phyloP scores from a whole-genome alignment of 306 rosid species.

The Boehmeria nivea region DNA sequence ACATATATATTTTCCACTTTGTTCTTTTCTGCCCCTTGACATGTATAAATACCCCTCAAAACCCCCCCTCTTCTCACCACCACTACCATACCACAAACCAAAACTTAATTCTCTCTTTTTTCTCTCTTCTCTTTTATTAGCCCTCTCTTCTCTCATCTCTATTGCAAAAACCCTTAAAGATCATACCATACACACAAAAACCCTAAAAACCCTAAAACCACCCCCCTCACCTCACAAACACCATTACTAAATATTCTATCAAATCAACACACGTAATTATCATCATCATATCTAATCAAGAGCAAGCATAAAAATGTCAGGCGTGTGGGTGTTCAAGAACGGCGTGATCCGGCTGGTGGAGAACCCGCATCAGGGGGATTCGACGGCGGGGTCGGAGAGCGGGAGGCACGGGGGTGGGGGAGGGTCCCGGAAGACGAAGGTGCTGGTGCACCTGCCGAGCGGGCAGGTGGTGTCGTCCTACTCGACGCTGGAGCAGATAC shows the following conservation, averaged over 20 bases:
- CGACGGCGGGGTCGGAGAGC: background rate
- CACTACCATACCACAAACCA: constrained; percentile 13
- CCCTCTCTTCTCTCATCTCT: background rate
- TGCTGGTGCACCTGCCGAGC: constrained; percentile 59
- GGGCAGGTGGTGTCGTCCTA: constrained; percentile 66
- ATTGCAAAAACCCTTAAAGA: too few species aligned
- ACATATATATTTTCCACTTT: constrained; percentile 44
- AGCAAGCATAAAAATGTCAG: constrained; percentile 40
- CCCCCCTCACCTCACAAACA: background rate
- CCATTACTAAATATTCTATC: background rate
- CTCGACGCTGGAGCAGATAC: constrained; percentile 49
- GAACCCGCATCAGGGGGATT: constrained; percentile 63
- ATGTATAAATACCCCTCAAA: constrained; percentile 43
- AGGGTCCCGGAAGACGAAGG: constrained; percentile 49
- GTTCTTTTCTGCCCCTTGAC: constrained; percentile 43
- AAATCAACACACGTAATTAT: background rate
- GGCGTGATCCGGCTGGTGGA: constrained; percentile 69
- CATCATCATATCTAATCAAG: background rate
- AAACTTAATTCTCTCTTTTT: background rate
- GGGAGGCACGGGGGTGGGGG: constrained; percentile 36
- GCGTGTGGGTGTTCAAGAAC: constrained; percentile 78
- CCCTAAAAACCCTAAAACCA: background rate
- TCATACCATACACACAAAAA: background rate
- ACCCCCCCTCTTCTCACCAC: constrained; percentile 23
- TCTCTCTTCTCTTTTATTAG: background rate